A percentile compares a stretch with the other conserved stretches of the same genome.
Evolutionary conservation across 1,284 basidiomycete genomes (phyloP).

Genomic region (Dichomitus squalens): DNA sequence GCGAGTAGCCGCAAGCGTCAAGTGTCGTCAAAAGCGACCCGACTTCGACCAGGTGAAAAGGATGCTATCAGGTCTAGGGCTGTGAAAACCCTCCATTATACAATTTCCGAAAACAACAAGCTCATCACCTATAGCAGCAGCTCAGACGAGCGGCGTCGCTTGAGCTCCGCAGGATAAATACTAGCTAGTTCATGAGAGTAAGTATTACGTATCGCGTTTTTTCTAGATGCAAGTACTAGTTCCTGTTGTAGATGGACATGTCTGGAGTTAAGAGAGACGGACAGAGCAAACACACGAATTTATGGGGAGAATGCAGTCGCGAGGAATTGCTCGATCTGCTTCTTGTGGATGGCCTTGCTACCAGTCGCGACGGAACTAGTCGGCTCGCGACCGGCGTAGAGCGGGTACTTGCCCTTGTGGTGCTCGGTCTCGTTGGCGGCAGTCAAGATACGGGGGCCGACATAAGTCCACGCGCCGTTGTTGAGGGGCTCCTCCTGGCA

Average conservation of each 20-base stretch:
- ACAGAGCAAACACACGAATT: neutral
- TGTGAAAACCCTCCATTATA: too few relatives aligned
- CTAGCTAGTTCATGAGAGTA: constrained; percentile 18
- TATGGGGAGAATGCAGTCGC: constrained; percentile 49
- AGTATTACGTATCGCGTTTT: constrained; percentile 21
- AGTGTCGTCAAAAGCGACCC: too few relatives aligned
- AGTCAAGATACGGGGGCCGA: constrained; percentile 87
- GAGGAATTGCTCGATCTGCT: constrained; percentile 80
- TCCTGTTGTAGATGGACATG: constrained; percentile 1
- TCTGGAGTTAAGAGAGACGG: neutral
- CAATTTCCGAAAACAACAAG: too few relatives aligned
- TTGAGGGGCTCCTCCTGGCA: constrained; percentile 94
- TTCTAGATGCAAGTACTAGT: constrained; percentile 14
- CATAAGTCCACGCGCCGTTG: constrained; percentile 92
- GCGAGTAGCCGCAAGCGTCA: too few relatives aligned
- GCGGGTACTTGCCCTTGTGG: constrained; percentile 89
- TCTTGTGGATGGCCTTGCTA: constrained; percentile 88
- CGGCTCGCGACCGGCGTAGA: constrained; percentile 86
- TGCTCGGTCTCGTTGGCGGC: constrained; percentile 83
- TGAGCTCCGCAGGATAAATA: constrained; percentile 1
- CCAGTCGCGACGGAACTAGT: constrained; percentile 91
- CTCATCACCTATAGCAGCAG: too few relatives aligned
- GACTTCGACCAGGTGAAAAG: too few relatives aligned
- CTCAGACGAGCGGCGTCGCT: too few relatives aligned
- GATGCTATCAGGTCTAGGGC: too few relatives aligned